Evolutionary conservation across 2,329 filamentous ascomycete genomes (phyloP), one percentile per base, ranked within the genome.

Genomic region (Dactylellina haptotyla): DNA sequence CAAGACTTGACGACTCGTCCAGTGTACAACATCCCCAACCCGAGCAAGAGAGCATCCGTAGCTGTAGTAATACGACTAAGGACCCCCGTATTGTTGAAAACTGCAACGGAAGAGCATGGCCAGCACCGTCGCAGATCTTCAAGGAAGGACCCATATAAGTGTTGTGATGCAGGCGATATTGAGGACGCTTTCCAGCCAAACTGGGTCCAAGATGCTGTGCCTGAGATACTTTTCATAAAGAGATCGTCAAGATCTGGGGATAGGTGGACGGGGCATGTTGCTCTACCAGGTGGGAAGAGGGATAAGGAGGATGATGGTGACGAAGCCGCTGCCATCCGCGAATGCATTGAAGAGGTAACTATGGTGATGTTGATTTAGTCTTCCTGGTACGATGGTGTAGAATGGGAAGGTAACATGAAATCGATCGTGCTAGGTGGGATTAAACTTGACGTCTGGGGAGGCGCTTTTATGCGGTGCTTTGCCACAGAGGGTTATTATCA

Each of bases 211-310:
- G 81, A 88, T 79, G 88, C 88, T 23, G 86, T 88, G 73, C 86
- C 88, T 0, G 89, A 91, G 79, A 82, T 88, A n/a, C 82, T 90
- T 2, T 90, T 90, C 79, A 91, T 91, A 79, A 91, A 90, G 78
- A 83, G 89, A 48, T 86, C 89, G 1, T 84, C 87, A 2, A 83
- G 89, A 37, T 83, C 84, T 62, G 88, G 88, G 5, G 89, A 91
- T 79, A 83, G 88, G 66, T 91, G 89, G 89, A 89, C 87, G 1
- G 85, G 86, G 2, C 89, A 91, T 81, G 85, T 90, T 65, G 89
- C 89, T 0, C 80, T 90, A 2, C 89, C 89, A 0, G 89, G 89
- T 20, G 89, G 89, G 1, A 88, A 88, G 77, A 82, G 87, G 75
- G 89, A 91, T 75, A 85, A 87, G 0, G 85, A 86, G 71, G 89